Evolutionary conservation across 2,329 filamentous ascomycete genomes (phyloP), one percentile per base, ranked within the genome.

Genomic region (Ceratocystis huliohia): DNA sequence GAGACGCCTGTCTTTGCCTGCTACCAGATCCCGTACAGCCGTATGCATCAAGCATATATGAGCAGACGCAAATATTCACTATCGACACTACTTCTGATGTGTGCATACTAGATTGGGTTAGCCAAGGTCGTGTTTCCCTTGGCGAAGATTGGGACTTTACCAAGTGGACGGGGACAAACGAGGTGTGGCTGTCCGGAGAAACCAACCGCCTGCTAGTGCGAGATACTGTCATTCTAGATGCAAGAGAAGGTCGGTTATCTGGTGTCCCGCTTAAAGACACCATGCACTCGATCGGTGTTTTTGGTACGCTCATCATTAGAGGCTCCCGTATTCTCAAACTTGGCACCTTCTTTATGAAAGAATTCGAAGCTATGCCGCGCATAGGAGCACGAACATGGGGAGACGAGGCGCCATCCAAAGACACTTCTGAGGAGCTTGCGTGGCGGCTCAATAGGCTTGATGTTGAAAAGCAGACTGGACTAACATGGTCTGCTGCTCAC

Each of bases 11-110:
- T 0, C 77, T 88, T 15, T 87, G 86, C 72, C 79, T 88, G 68
- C 82, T 97, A 10, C 94, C 94, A 0, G 94, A 99, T 74, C 94
- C 94, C 0, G 88, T 96, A 2, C 93, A 96, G 74, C 94, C 94
- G 0, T 97, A 96, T 74, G 86, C 85, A 68, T 82, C 84, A 69
- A 95, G 90, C 72, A 84, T 88, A 56, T 97, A 96, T 75, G 84
- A 88, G 71, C 94, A 97, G 76, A 81, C 79, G 17, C 94, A 97
- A 75, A 82, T 85, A 22, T 96, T 96, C 75, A 82, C 82, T 45
- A 75, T 87, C 63, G 78, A 78, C 6, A 76, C 78, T 7, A 75
- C 73, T 5, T 83, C 80, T 71, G 85, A 87, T 50, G 76, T 97
- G 15, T 95, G 91, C 73, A 81, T 96, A 1, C 78, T 96, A 59